Conservation (phyloP, 169 alveolate genomes). For the Sarcocystis neurona region DNA sequence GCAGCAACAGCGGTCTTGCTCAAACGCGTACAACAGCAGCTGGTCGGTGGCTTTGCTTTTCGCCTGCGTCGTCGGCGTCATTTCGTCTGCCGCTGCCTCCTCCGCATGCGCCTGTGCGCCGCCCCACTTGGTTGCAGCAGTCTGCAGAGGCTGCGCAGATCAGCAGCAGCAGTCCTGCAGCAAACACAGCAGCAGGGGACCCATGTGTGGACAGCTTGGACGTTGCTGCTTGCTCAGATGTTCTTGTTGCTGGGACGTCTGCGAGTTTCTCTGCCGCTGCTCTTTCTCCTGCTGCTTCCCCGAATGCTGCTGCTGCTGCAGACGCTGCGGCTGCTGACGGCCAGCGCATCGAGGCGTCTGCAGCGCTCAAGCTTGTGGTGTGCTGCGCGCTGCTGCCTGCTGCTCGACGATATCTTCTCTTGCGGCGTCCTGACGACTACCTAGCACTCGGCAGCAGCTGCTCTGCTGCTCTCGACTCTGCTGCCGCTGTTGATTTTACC, state of each 20-base stretch:
- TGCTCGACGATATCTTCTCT: slow-evolving; percentile 1
- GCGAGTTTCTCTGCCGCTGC: neutral
- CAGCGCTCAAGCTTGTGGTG: neutral
- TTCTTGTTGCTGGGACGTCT: neutral
- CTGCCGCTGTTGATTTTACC: too few species aligned
- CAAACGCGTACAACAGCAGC: too few species aligned
- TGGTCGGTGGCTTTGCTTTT: too few species aligned
- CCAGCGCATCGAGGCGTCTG: neutral
- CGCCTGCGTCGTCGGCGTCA: too few species aligned
- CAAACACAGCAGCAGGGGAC: too few species aligned
- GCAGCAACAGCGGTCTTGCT: too few species aligned
- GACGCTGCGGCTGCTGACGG: neutral
- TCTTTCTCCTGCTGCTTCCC: neutral
- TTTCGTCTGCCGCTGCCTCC: neutral
- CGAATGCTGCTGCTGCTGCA: neutral
- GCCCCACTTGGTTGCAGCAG: neutral
- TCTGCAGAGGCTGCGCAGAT: too few species aligned
- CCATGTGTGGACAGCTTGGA: too few species aligned
- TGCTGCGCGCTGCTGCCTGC: slow-evolving; percentile 28
- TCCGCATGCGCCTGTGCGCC: neutral
- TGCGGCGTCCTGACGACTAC: neutral
- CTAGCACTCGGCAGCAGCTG: too few species aligned
- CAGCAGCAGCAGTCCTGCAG: too few species aligned
- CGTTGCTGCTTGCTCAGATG: neutral
- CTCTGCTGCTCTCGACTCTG: too few species aligned